Percentiles rank a stretch among this genome's conserved stretches.
These are phyloP conservation scores for Chlorella sp. DNA, from an alignment of 139 green algal genomes.

Conservation along the genomic window DNA sequence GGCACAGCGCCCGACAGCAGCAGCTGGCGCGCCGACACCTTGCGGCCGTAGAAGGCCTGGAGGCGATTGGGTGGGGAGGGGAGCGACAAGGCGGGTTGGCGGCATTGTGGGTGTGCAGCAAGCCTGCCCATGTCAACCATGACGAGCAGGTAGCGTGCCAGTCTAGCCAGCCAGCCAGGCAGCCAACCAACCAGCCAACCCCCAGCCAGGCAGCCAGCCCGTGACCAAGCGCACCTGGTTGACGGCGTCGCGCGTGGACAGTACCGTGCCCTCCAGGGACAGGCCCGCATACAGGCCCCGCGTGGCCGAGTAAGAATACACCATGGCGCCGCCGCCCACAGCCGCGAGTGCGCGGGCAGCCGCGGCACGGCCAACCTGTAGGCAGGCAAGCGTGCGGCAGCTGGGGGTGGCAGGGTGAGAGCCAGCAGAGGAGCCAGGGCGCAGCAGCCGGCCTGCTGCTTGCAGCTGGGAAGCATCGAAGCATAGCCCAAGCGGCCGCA, in stretches of 20 bases:
- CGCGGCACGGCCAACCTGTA: slow-evolving; percentile 57
- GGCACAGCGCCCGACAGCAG: slow-evolving; percentile 54
- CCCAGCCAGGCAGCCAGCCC: too few species aligned
- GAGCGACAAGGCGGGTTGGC: background rate
- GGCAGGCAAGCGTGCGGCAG: background rate
- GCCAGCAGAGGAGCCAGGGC: too few species aligned
- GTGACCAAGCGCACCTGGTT: background rate
- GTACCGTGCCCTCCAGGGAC: slow-evolving; percentile 59
- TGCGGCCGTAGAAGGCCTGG: slow-evolving; percentile 64
- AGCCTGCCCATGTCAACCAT: too few species aligned
- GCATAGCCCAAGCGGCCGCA: too few species aligned
- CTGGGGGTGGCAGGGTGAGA: background rate
- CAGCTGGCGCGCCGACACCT: slow-evolving; percentile 60
- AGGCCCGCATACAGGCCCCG: slow-evolving; percentile 69
- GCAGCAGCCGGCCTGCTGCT: too few species aligned
- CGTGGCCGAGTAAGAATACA: slow-evolving; percentile 61
- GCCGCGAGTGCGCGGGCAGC: slow-evolving; percentile 49
- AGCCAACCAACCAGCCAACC: too few species aligned
- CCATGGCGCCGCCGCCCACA: slow-evolving; percentile 30
- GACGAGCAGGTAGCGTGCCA: too few species aligned
- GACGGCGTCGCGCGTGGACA: slow-evolving; percentile 42
- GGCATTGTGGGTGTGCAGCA: too few species aligned
- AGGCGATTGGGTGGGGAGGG: background rate
- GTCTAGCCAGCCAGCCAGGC: too few species aligned
- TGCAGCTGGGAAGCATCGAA: too few species aligned